Evolutionary conservation across 2,329 filamentous ascomycete genomes (phyloP).

Genomic region (Xylaria sp.): DNA sequence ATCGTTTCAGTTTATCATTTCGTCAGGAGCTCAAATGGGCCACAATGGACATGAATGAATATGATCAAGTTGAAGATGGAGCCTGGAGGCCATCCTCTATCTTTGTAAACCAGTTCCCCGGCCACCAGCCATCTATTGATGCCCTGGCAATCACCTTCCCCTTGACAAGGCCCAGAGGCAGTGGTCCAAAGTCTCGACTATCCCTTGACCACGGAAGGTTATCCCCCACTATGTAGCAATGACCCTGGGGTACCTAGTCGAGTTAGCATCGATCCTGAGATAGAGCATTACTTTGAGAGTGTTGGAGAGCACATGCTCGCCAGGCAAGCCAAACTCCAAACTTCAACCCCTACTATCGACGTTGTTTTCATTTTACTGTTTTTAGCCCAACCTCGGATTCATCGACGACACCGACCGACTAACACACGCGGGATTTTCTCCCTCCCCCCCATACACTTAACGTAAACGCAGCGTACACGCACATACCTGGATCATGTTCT

Average conservation of each 20-base stretch:
- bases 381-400: no score
- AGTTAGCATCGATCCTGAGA: neutral
- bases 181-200: conserved; percentile 81
- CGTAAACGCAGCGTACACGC: neutral
- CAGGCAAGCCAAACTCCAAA: no score
- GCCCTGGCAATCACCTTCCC: conserved; percentile 75
- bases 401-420: no score
- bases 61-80: conserved; percentile 7
- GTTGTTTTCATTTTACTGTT: no score
- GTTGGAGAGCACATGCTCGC: no score
- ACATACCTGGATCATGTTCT: conserved; percentile 67
- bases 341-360: no score
- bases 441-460: neutral
- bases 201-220: conserved; percentile 84
- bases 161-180: conserved; percentile 81
- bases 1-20: neutral
- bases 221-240: conserved; percentile 90
- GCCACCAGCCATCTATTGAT: conserved; percentile 41
- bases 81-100: conserved; percentile 45
- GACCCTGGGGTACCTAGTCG: conserved; percentile 78
- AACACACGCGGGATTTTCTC: neutral
- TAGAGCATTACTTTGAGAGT: no score
- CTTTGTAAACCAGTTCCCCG: conserved; percentile 54
- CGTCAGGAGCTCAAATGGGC: neutral
- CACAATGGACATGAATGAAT: neutral